Evolutionary conservation across 352 stramenopile species (phyloP).

Genomic region (Vaucheria bursata): DNA sequence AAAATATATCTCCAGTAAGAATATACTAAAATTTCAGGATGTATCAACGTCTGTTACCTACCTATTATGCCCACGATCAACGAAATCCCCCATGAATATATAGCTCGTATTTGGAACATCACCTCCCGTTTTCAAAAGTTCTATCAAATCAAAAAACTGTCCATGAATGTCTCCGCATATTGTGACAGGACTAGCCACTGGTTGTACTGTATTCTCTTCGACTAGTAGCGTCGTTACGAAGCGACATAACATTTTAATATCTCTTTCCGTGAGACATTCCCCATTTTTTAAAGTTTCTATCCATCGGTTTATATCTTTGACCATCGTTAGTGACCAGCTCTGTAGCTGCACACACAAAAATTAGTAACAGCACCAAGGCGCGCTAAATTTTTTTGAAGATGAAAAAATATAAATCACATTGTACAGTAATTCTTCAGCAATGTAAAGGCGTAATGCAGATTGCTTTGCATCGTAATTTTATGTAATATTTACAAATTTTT

Average conservation of each 20-base stretch:
- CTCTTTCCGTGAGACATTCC: constrained; percentile 43
- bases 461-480: no score
- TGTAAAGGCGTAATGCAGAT: no score
- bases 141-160: constrained; percentile 60
- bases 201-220: constrained; percentile 78
- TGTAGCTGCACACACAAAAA: no score
- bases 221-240: constrained; percentile 58
- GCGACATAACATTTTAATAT: constrained; percentile 44
- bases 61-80: constrained; percentile 55
- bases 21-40: no score
- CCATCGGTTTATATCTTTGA: constrained; percentile 36
- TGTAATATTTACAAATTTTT: no score
- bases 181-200: constrained; percentile 74
- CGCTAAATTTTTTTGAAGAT: no score
- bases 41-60: no score
- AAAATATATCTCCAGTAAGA: no score
- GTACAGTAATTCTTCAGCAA: no score
- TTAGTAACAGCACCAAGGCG: no score
- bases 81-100: constrained; percentile 63
- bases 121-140: constrained; percentile 56
- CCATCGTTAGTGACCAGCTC: neutral
- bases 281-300: constrained; percentile 46
- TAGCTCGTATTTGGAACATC: constrained; percentile 57
- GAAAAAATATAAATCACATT: no score
- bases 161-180: constrained; percentile 60